phyloP scores from a whole-genome alignment of 1,284 basidiomycete species.

The Sutorius eximius region DNA sequence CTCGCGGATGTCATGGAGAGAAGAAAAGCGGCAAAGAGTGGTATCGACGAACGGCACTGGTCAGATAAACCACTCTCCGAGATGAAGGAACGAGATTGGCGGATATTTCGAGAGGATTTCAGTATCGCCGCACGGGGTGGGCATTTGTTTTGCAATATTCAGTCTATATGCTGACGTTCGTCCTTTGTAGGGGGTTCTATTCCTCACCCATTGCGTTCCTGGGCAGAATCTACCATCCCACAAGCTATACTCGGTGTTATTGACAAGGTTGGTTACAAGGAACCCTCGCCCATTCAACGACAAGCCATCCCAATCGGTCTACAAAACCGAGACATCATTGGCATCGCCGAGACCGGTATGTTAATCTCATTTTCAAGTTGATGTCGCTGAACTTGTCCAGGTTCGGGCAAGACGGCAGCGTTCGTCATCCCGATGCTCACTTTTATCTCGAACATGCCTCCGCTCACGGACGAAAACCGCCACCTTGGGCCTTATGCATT shows the following conservation, averaged over 20 bases:
- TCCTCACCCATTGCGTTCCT: constrained; percentile 88
- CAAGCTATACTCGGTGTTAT: constrained; percentile 78
- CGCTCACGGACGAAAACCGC: constrained; percentile 86
- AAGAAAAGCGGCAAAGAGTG: constrained; percentile 76
- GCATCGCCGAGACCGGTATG: constrained; percentile 94
- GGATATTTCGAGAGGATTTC: constrained; percentile 99
- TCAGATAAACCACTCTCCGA: constrained; percentile 90
- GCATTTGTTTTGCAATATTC: constrained; percentile 14
- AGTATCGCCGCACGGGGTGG: constrained; percentile 87
- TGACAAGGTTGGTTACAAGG: constrained; percentile 91
- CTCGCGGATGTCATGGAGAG: constrained; percentile 81
- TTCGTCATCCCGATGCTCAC: constrained; percentile 98
- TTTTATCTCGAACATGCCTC: constrained; percentile 86
- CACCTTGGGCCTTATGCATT: constrained; percentile 93
- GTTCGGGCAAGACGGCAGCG: constrained; percentile 99
- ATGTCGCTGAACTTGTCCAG: constrained; percentile 41
- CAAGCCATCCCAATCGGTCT: constrained; percentile 98
- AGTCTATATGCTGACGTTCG: background rate
- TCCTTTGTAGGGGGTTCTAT: constrained; percentile 78
- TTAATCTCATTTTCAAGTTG: constrained; percentile 1
- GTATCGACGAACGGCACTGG: constrained; percentile 95
- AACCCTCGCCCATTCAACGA: constrained; percentile 94
- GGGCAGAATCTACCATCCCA: constrained; percentile 89
- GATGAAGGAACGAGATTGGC: constrained; percentile 98
- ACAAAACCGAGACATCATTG: constrained; percentile 95